phyloP scores from a whole-genome alignment of 2,329 filamentous ascomycete genomes.

The Clonostachys rosea region DNA sequence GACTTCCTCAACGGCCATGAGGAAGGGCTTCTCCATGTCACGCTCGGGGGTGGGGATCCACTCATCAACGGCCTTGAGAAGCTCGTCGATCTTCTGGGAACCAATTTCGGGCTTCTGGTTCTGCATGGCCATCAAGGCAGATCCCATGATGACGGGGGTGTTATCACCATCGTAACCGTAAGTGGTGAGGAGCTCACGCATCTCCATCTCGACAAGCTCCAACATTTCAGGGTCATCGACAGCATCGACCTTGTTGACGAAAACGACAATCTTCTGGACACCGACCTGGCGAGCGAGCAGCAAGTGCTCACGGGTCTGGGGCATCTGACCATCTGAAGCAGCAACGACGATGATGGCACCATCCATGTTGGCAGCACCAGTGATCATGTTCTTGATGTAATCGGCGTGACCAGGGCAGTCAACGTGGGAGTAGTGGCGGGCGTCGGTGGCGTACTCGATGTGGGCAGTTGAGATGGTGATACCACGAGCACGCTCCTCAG shows the following conservation, averaged over 20 bases:
- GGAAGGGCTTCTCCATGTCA: conserved; percentile 96
- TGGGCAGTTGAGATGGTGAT: conserved; percentile 98
- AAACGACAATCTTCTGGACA: conserved; percentile 96
- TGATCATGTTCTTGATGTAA: conserved; percentile 99
- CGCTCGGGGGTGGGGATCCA: conserved; percentile 97
- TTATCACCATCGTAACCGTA: conserved; percentile 99
- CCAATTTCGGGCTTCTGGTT: conserved; percentile 84
- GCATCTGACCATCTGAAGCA: conserved; percentile 98
- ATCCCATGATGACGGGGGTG: conserved; percentile 95
- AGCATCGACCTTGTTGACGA: conserved; percentile 99
- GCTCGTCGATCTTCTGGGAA: conserved; percentile 81
- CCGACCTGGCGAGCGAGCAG: conserved; percentile 96
- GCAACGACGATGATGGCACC: conserved; percentile 98
- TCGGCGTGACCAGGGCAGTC: conserved; percentile 99
- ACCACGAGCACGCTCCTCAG: conserved; percentile 99
- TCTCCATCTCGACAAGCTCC: conserved; percentile 99
- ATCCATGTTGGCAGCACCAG: conserved; percentile 98
- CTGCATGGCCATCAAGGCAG: conserved; percentile 91
- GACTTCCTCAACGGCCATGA: conserved; percentile 96
- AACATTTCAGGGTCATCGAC: conserved; percentile 99
- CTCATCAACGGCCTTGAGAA: conserved; percentile 81
- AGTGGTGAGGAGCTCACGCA: conserved; percentile 88
- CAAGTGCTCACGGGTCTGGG: conserved; percentile 97
- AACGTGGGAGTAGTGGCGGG: conserved; percentile 97
- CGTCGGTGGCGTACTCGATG: conserved; percentile 95